Base-by-base conservation (phyloP, 2,329 filamentous ascomycete genomes). In the Nannizzia gypsea region DNA sequence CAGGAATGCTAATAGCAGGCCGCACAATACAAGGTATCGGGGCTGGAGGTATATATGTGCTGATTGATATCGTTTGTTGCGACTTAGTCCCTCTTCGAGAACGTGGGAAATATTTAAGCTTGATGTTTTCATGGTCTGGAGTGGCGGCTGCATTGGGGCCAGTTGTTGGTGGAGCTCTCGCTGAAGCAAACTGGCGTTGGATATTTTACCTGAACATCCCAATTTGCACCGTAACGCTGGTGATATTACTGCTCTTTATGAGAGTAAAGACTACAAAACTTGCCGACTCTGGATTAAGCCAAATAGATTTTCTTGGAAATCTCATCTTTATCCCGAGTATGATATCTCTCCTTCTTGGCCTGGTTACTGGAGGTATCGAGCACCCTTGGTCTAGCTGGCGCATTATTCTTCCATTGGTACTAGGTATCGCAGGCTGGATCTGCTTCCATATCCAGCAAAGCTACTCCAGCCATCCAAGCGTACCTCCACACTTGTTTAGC, bases 1-100 rank as follows among this genome's bases (percentile, higher is more conserved):
- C 67, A 0, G 65, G 63, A 0, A 77, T 77, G 73, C 67, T 82
- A 3, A 76, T 81, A 46, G 71, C 70, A 2, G 78, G 74, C 1
- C 72, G 80, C 50, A 73, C 74, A 0, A 64, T 82, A 6, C 79
- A 82, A 61, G 80, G 80, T 1, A 68, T 76, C 1, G 78, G 77
- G 1, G 78, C 74, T 13, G 79, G 76, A 0, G 79, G 78, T 1
- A 66, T 81, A 55, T 70, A 76, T 3, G 74, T 75, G 17, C 61
- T 82, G 57, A 75, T 78, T 3, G 75, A 76, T 58, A 76, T 82
- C 42, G 75, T 74, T 44, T 75, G 81, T 26, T 74, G 74, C 6
- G 80, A 83, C 65, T 59, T 82, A 56, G 81, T 81, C 61, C 74
- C 72, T n/a, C 66, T 74, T 63, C 70, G 74, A 59, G 66, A 75